Percentiles rank a stretch among this genome's conserved stretches.
Evolutionary conservation across 192 early-diverging fungal genomes (phyloP).

Genomic region (Linderina pennispora): DNA sequence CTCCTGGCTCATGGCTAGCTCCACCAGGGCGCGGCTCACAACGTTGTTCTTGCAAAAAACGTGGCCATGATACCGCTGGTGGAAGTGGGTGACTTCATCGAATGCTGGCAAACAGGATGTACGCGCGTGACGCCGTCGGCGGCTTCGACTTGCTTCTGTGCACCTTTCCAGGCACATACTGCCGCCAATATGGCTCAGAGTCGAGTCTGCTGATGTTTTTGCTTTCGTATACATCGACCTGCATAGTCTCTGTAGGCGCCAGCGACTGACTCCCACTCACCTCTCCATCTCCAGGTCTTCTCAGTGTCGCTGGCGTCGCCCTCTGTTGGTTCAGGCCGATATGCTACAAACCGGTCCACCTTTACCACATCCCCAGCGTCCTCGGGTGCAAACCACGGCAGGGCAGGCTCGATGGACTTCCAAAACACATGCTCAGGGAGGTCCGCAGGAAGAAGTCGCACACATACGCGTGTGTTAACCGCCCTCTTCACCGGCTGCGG

Average conservation of each 20-base stretch:
- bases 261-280: too few relatives aligned
- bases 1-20: constrained; percentile 28
- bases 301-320: neutral
- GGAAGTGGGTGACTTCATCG: constrained; percentile 27
- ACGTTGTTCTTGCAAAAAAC: constrained; percentile 25
- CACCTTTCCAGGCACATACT: constrained; percentile 27
- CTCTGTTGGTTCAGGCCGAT: neutral
- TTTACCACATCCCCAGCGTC: constrained; percentile 4
- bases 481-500: too few relatives aligned
- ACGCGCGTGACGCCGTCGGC: constrained; percentile 22
- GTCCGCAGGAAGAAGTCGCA: neutral
- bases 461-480: neutral
- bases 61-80: constrained; percentile 33
- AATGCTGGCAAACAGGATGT: constrained; percentile 32
- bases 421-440: constrained; percentile 13
- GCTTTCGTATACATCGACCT: constrained; percentile 21
- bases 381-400: constrained; percentile 31
- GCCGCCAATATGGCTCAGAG: constrained; percentile 34
- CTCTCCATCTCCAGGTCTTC: too few relatives aligned
- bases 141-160: constrained; percentile 25
- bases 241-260: constrained; percentile 4
- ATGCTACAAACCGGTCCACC: constrained; percentile 5
- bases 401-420: constrained; percentile 26
- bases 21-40: constrained; percentile 16
- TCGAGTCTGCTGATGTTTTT: constrained; percentile 19